Conservation (phyloP, 1,139 yeast genomes). For the Meyerozyma smithsonii region DNA sequence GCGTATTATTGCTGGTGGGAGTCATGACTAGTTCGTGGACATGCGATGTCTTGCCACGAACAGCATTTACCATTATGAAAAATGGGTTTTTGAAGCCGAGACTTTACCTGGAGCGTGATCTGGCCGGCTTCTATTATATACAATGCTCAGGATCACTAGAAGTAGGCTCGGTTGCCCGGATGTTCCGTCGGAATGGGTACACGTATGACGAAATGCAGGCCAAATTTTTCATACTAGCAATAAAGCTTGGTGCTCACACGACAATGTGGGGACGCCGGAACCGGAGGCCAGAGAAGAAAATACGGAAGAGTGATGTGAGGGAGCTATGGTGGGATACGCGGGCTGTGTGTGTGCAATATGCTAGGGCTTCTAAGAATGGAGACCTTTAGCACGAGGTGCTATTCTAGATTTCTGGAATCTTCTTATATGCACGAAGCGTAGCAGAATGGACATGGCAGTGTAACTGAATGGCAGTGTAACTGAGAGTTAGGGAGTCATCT, state of each 20-base stretch:
- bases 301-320: no score
- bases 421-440: no score
- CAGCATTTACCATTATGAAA: neutral
- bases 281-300: no score
- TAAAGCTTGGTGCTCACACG: neutral
- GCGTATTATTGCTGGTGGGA: neutral
- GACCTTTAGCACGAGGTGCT: no score
- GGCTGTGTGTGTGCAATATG: no score
- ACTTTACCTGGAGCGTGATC: neutral
- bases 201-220: neutral
- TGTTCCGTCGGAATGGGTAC: neutral
- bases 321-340: no score
- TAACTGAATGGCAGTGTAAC: no score
- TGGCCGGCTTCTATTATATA: neutral
- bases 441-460: no score
- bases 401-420: no score
- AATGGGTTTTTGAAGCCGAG: neutral
- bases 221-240: neutral
- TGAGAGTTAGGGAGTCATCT: no score
- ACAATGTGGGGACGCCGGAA: conserved; percentile 1
- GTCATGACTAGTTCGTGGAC: conserved; percentile 1
- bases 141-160: neutral
- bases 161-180: neutral
- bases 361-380: no score
- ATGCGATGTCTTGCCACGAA: conserved; percentile 1